Percentiles rank a stretch among this genome's conserved stretches.
These are phyloP conservation scores for Suillus plorans DNA, from an alignment of 768 basidiomycete species.

Conservation along the genomic window DNA sequence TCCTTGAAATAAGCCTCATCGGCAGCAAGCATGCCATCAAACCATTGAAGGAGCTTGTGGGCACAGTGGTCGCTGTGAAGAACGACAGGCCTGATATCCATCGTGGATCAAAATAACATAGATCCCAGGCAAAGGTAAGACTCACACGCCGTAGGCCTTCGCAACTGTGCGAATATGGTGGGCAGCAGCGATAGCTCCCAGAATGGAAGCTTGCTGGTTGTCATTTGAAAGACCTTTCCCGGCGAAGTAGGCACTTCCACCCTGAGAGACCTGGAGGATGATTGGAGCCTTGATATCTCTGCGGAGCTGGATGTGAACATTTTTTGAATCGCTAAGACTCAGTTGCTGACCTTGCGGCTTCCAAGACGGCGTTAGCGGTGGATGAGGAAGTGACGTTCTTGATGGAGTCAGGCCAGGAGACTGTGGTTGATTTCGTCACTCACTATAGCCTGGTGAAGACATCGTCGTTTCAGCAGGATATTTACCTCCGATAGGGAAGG, in stretches of 20 bases:
- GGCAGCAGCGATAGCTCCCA: slow-evolving; percentile 91
- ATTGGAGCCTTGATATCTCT: slow-evolving; percentile 97
- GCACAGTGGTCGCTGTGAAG: slow-evolving; percentile 99
- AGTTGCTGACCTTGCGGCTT: slow-evolving; percentile 80
- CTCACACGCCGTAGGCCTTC: slow-evolving; percentile 90
- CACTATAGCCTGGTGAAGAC: slow-evolving; percentile 64
- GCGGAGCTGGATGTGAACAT: slow-evolving; percentile 11
- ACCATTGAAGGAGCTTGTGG: slow-evolving; percentile 96
- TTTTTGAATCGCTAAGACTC: slow-evolving; percentile 2
- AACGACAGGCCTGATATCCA: slow-evolving; percentile 75
- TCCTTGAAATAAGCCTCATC: slow-evolving; percentile 91
- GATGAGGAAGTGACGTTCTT: slow-evolving; percentile 98
- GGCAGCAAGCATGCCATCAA: slow-evolving; percentile 98
- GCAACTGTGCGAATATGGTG: slow-evolving; percentile 88
- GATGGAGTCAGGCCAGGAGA: slow-evolving; percentile 8
- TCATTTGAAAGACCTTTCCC: slow-evolving; percentile 96
- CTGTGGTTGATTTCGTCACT: slow-evolving; percentile 30
- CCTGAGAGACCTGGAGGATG: slow-evolving; percentile 97
- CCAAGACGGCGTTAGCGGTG: slow-evolving; percentile 89
- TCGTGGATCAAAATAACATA: slow-evolving; percentile 7
- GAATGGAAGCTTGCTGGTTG: slow-evolving; percentile 91
- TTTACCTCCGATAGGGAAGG: background rate
- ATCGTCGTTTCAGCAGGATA: background rate
- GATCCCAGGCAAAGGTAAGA: slow-evolving; percentile 17
- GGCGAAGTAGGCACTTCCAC: slow-evolving; percentile 93